These are phyloP conservation scores for Platanthera zijinensis DNA, from an alignment of 106 monocot genomes.

Conservation along the genomic window DNA sequence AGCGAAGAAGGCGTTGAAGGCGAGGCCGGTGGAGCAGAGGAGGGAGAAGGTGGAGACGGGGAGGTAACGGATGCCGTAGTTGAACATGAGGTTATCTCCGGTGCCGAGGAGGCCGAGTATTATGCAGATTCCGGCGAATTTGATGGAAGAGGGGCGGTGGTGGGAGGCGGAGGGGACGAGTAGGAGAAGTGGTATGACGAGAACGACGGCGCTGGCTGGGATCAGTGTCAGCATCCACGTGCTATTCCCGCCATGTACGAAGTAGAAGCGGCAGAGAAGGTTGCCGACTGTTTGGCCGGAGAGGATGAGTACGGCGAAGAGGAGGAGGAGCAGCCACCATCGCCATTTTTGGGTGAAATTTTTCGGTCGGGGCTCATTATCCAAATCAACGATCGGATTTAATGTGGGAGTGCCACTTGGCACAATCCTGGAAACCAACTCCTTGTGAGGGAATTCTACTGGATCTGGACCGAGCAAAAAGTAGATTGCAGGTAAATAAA, in stretches of 20 bases:
- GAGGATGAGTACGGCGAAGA: conserved; percentile 15
- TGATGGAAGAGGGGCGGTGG: background rate
- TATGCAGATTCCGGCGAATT: conserved; percentile 13
- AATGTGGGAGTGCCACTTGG: no score
- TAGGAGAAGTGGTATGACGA: conserved; percentile 18
- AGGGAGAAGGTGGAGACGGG: conserved; percentile 3
- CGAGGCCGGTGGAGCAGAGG: conserved; percentile 21
- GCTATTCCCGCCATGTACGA: conserved; percentile 43
- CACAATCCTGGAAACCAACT: no score
- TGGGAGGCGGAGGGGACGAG: conserved; percentile 2
- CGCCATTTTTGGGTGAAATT: no score
- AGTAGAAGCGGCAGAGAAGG: conserved; percentile 46
- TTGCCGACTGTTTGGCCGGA: conserved; percentile 29
- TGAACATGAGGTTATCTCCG: conserved; percentile 25
- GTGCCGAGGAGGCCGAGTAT: conserved; percentile 12
- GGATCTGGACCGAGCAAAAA: no score
- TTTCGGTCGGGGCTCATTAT: no score
- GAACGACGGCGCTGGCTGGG: conserved; percentile 27
- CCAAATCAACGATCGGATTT: no score
- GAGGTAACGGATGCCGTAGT: conserved; percentile 22
- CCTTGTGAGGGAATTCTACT: no score
- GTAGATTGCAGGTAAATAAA: no score
- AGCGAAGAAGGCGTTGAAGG: conserved; percentile 24
- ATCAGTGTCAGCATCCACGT: conserved; percentile 40
- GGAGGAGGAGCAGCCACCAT: no score